Evolutionary conservation across 2,329 filamentous ascomycete species (phyloP), one percentile per base, ranked within the genome.

Genomic region (Alternaria gaisen): DNA sequence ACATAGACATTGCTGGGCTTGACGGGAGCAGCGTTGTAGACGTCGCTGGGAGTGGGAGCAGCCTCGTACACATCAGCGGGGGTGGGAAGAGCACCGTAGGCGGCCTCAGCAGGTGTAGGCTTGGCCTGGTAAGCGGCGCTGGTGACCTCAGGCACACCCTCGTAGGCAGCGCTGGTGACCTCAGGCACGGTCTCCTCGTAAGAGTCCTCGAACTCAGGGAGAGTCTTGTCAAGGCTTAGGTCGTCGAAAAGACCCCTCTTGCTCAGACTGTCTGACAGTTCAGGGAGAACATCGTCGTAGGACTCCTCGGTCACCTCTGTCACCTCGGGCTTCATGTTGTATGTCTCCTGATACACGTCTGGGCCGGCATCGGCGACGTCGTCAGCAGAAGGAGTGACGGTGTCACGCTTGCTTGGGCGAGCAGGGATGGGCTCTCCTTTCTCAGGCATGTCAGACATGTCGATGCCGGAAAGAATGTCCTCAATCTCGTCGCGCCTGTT

Each of bases 121-220:
- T 1, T 20, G 16, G n/a, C 38, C 11, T 22, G n/a, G 18, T 41
- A 22, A 22, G 20, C 38, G 6, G 18, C 10, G 18, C 11, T 20
- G 18, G 38, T 5, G 5, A 18, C 8, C 7, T 38, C 14, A 11
- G 46, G 46, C 0, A 12, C 9, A 12, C 12, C 30, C 14, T 50
- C 30, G 18, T 48, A 48, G 12, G 46, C 46, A 30, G 46, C 18
- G 46, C 46, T 48, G 46, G 46, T 34, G 46, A n/a, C 18, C 32
- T 48, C 30, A 14, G 46, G 46, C 30, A 16, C 22, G 12, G 7
- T 10, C 30, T 36, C 46, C 18, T 48, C 46, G 14, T 50, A 50
- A 24, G 46, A 50, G 14, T 50, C 46, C 32, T 38, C 46, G 8
- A n/a, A n/a, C 16, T 44, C 42, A 6, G 22, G 41, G 41, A 2